phyloP scores from a whole-genome alignment of 108 stramenopile species.

The Aurantiochytrium sp. region DNA sequence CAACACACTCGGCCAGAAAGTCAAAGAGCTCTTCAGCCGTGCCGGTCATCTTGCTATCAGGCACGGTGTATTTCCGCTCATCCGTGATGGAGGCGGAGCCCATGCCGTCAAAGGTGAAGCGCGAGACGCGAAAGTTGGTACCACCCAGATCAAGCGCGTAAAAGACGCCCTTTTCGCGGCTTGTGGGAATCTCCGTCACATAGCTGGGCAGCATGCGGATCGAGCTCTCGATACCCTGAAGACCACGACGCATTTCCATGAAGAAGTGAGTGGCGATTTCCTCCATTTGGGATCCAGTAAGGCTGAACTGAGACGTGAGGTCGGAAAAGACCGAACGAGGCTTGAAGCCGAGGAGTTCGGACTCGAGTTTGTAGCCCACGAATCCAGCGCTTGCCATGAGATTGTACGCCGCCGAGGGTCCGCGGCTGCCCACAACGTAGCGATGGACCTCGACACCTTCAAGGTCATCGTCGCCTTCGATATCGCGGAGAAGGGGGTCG shows the following conservation, averaged over 20 bases:
- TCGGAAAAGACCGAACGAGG: background rate
- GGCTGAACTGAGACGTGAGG: background rate
- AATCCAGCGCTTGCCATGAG: background rate
- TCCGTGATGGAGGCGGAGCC: background rate
- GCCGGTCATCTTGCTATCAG: background rate
- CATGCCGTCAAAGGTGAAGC: background rate
- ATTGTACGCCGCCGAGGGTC: background rate
- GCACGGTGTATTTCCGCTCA: background rate
- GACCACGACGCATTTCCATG: background rate
- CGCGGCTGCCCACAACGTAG: background rate
- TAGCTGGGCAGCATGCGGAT: conserved; percentile 2
- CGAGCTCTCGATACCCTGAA: background rate
- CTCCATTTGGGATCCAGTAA: background rate
- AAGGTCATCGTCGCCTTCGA: conserved; percentile 49
- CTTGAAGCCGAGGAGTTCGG: background rate
- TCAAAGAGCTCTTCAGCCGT: background rate
- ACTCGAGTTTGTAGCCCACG: background rate
- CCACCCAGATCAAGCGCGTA: conserved; percentile 21
- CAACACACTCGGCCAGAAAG: background rate
- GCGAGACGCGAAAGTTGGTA: conserved; percentile 14
- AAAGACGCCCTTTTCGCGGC: conserved; percentile 3
- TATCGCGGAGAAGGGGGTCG: conserved; percentile 78
- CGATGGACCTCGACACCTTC: background rate
- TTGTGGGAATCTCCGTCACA: background rate
- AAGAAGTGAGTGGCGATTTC: background rate